phyloP scores from a whole-genome alignment of 306 rosid species.

The Cucumis melo region DNA sequence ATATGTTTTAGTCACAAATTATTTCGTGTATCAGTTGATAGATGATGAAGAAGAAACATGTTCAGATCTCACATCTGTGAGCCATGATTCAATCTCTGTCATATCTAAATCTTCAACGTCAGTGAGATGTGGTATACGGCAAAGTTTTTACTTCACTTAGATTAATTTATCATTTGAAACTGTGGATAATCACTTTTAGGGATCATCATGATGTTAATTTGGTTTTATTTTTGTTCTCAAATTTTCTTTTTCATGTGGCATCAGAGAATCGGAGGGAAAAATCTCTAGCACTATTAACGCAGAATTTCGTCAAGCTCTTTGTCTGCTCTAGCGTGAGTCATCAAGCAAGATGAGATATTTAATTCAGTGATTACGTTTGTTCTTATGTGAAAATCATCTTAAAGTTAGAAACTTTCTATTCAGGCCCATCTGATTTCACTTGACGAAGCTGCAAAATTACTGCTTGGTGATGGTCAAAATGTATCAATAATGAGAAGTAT shows the following conservation, averaged over 20 bases:
- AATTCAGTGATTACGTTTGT: neutral
- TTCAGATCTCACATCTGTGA: constrained; percentile 41
- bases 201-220: neutral
- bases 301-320: constrained; percentile 89
- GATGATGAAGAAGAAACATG: constrained; percentile 63
- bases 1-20: neutral
- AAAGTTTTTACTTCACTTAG: neutral
- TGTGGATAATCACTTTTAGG: neutral
- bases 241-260: neutral
- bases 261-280: constrained; percentile 83
- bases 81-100: constrained; percentile 37
- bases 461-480: constrained; percentile 74
- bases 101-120: constrained; percentile 17
- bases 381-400: neutral
- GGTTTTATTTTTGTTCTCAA: neutral
- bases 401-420: neutral
- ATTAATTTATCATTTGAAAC: neutral
- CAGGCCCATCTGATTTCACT: constrained; percentile 70
- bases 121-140: constrained; percentile 27
- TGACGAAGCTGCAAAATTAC: constrained; percentile 74
- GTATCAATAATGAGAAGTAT: constrained; percentile 76
- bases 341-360: neutral
- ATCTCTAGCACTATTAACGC: constrained; percentile 77
- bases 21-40: constrained; percentile 18
- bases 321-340: constrained; percentile 65